Base-by-base conservation (phyloP, 2,329 filamentous ascomycete genomes). In the Pestalotiopsis fici region DNA sequence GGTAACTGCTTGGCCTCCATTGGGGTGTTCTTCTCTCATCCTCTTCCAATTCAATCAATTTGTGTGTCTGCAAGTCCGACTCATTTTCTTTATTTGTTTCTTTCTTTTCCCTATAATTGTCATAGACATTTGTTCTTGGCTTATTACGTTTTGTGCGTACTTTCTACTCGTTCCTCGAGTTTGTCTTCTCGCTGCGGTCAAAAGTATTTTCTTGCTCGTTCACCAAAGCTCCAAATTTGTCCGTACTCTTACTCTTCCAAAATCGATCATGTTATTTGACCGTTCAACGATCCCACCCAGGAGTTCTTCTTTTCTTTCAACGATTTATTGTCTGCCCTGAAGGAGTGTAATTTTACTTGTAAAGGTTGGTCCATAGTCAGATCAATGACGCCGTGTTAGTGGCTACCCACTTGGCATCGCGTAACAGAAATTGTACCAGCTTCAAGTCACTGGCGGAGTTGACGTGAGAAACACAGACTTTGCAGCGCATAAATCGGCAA, bases 331-430 rank as follows among this genome's bases (percentile, higher is more conserved):
- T 57, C 55, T 5, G 55, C 21, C 55, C 13, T 23, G 15, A 50
- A n/a, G 9, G 43, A 50, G 15, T n/a, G 18, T 18, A n/a, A 9
- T 50, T 21, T 7, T n/a, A 11, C 43, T n/a, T 23, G 5, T 18
- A 50, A 50, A 50, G 15, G 21, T n/a, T 50, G 43, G 18, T 50
- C 15, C 18, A 9, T 11, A n/a, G 21, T 50, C 18, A n/a, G 43
- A 50, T 57, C 55, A 25, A 57, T 57, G 55, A 57, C 55, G 55
- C 23, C 18, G 55, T 31, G 23, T 9, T 15, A 35, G 7, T 23
- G 27, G 35, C 59, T 35, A 61, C 28, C 25, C 18, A 47, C 65
- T 66, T 66, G 65, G 65, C 65, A 66, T 66, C 39, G 37, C 59
- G 65, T 63, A 66, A 66, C n/a, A 47, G 31, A 66, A 66, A 66